Evolutionary conservation across 139 green algal genomes (phyloP).

Genomic region (Mesostigma viride): DNA sequence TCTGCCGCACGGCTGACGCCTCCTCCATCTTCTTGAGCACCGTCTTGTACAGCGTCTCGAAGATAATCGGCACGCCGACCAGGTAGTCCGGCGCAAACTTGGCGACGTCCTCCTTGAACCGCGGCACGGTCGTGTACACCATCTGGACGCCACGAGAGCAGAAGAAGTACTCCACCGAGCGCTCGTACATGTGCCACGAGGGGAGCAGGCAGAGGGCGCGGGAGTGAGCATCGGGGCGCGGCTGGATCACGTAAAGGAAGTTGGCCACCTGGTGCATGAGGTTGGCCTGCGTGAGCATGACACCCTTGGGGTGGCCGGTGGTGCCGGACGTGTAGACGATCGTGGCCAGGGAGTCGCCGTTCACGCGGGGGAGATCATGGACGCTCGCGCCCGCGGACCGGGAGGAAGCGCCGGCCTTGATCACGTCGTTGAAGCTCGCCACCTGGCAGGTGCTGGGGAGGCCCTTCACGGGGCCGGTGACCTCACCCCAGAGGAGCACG

Average conservation of each 20-base stretch:
- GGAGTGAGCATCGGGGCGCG: constrained; percentile 11
- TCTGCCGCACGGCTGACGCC: constrained; percentile 28
- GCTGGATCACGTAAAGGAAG: background rate
- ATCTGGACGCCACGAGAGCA: constrained; percentile 33
- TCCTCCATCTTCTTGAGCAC: constrained; percentile 51
- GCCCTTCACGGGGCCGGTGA: too few relatives aligned
- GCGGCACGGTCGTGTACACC: constrained; percentile 68
- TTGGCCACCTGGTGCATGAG: constrained; percentile 67
- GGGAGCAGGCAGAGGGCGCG: constrained; percentile 71
- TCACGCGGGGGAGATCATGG: too few relatives aligned
- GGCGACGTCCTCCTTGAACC: constrained; percentile 67
- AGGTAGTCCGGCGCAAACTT: constrained; percentile 63
- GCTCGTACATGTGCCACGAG: constrained; percentile 90
- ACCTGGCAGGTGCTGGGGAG: too few relatives aligned
- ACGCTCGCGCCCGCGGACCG: background rate
- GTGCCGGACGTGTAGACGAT: constrained; percentile 54
- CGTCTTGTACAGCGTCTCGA: constrained; percentile 70
- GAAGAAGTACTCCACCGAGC: constrained; percentile 54
- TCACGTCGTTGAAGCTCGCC: background rate
- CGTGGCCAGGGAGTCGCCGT: constrained; percentile 17
- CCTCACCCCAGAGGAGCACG: constrained; percentile 65
- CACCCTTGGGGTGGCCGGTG: constrained; percentile 68
- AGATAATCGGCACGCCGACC: constrained; percentile 81
- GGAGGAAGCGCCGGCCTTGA: background rate
- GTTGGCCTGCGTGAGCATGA: constrained; percentile 69